Evolutionary conservation across 1,284 basidiomycete genomes (phyloP).

Genomic region (Dichomitus squalens): DNA sequence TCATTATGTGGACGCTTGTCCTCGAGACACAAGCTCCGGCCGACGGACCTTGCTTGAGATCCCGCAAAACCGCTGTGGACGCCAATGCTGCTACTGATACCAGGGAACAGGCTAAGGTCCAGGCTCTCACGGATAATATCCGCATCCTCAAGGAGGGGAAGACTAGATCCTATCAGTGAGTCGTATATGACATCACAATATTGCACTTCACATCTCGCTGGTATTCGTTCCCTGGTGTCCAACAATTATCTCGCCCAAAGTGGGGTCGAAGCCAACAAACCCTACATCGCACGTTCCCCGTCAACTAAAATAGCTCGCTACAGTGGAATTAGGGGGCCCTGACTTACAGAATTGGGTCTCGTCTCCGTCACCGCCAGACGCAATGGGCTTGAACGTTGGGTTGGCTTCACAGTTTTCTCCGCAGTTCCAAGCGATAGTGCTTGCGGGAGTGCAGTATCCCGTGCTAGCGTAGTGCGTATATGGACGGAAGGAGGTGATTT

Average conservation of each 20-base stretch:
- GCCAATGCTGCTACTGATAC: slow-evolving; percentile 44
- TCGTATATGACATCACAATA: background rate
- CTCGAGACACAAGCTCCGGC: background rate
- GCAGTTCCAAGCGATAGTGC: slow-evolving; percentile 38
- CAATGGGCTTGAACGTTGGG: slow-evolving; percentile 54
- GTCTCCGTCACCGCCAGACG: slow-evolving; percentile 62
- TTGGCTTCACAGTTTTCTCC: slow-evolving; percentile 47
- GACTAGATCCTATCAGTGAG: slow-evolving; percentile 16
- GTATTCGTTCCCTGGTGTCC: slow-evolving; percentile 56
- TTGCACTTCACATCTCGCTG: slow-evolving; percentile 42
- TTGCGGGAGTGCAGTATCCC: slow-evolving; percentile 37
- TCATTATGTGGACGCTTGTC: background rate
- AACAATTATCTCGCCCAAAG: slow-evolving; percentile 47
- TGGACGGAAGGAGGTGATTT: slow-evolving; percentile 40
- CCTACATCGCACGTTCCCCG: slow-evolving; percentile 18
- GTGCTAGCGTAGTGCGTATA: slow-evolving; percentile 43
- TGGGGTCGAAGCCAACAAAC: slow-evolving; percentile 53
- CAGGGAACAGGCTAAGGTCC: slow-evolving; percentile 54
- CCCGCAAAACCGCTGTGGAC: slow-evolving; percentile 61
- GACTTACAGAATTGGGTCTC: slow-evolving; percentile 50
- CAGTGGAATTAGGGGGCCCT: no score
- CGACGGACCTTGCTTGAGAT: slow-evolving; percentile 49
- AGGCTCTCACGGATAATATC: slow-evolving; percentile 32
- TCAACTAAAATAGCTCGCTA: slow-evolving; percentile 10
- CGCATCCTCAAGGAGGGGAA: slow-evolving; percentile 36